Percentiles rank a stretch among this genome's conserved stretches.
These are phyloP conservation scores for Insectozyma bohioensis DNA, from an alignment of 1,139 yeast genomes.

Conservation along the genomic window DNA sequence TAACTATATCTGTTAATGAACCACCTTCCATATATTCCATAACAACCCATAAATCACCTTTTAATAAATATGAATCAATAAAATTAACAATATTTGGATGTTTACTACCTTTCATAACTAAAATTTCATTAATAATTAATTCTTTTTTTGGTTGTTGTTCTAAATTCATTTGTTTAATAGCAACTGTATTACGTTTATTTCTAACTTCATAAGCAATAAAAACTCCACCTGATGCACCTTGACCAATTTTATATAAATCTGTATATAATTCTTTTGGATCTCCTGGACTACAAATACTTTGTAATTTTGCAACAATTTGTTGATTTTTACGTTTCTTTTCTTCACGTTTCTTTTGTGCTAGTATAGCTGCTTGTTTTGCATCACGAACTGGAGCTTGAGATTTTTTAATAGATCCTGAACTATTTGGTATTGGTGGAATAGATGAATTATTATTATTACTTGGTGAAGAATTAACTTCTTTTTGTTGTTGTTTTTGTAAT, in stretches of 20 bases:
- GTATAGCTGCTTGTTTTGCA: constrained; percentile 55
- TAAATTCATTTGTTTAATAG: constrained; percentile 93
- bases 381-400: constrained; percentile 42
- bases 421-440: constrained; percentile 4
- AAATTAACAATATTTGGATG: constrained; percentile 93
- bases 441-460: constrained; percentile 2
- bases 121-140: constrained; percentile 85
- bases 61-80: constrained; percentile 76
- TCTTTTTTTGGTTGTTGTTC: constrained; percentile 96
- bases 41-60: constrained; percentile 86
- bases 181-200: constrained; percentile 66
- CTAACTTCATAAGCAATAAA: constrained; percentile 76
- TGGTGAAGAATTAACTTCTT: constrained; percentile 3
- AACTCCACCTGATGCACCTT: constrained; percentile 98
- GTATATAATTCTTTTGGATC: constrained; percentile 79
- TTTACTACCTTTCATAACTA: constrained; percentile 89
- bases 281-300: constrained; percentile 78
- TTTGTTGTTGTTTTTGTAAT: constrained; percentile 10
- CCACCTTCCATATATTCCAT: constrained; percentile 99
- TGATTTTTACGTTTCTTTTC: constrained; percentile 67
- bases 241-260: constrained; percentile 82
- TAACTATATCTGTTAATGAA: constrained; percentile 89
- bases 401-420: constrained; percentile 13
- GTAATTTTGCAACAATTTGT: constrained; percentile 67
- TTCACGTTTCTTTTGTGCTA: constrained; percentile 71